phyloP scores from a whole-genome alignment of 1,284 basidiomycete species.

The Xerocomus cyaneibrunnescens region DNA sequence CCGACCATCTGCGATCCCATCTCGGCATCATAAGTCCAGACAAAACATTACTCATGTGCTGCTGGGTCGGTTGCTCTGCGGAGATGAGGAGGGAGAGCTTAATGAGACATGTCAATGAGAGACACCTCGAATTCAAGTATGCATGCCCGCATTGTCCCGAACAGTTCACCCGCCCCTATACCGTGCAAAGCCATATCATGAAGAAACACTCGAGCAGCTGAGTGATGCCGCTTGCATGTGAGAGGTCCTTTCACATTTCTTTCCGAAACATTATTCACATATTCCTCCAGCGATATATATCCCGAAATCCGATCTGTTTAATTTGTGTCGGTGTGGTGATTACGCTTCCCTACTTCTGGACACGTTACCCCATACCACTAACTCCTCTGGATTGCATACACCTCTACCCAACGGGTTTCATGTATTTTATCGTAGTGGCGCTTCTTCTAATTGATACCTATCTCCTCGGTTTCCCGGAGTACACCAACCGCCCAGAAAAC shows the following conservation, averaged over 20 bases:
- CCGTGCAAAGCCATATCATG: constrained; percentile 15
- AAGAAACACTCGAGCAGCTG: constrained; percentile 10
- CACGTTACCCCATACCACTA: constrained; percentile 3
- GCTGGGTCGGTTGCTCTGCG: constrained; percentile 19
- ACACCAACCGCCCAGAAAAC: too few species aligned
- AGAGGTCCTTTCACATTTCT: constrained; percentile 1
- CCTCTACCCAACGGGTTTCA: constrained; percentile 7
- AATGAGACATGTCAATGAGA: constrained; percentile 28
- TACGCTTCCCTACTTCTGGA: neutral
- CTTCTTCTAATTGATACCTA: constrained; percentile 6
- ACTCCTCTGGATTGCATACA: neutral
- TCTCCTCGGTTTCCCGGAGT: too few species aligned
- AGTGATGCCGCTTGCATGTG: constrained; percentile 7
- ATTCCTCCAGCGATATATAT: neutral
- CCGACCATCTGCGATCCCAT: constrained; percentile 26
- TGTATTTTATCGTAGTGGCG: constrained; percentile 12
- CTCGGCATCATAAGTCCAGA: constrained; percentile 26
- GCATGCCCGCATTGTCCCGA: constrained; percentile 21
- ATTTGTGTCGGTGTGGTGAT: neutral
- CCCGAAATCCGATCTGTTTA: constrained; percentile 3
- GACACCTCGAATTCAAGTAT: constrained; percentile 22
- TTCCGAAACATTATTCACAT: constrained; percentile 2
- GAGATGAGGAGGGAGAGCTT: constrained; percentile 34
- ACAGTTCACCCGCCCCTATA: constrained; percentile 30
- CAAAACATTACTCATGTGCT: constrained; percentile 4